Percentiles rank a stretch among this genome's conserved stretches.
Conservation (phyloP, 495 filamentous ascomycete genomes). For the Thermochaetoides thermophila region DNA sequence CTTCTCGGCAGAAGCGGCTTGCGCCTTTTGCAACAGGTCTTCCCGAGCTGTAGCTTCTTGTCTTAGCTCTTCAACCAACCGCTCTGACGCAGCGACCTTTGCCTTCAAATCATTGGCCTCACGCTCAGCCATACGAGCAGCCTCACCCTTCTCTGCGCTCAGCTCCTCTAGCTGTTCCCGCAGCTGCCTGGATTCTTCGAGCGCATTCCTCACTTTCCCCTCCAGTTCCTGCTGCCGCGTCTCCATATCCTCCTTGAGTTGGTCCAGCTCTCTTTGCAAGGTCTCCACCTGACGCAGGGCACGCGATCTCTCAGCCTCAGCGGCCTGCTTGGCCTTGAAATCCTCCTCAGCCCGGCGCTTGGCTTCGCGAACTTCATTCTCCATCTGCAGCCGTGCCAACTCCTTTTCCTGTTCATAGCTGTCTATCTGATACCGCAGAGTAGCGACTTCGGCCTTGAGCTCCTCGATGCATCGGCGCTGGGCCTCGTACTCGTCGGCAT, state of each 20-base stretch:
- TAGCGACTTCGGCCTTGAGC: constrained; percentile 40
- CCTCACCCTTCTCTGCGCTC: constrained; percentile 51
- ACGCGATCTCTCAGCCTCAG: constrained; percentile 52
- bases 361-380: constrained; percentile 66
- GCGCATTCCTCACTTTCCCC: constrained; percentile 48
- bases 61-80: constrained; percentile 54
- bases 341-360: constrained; percentile 67
- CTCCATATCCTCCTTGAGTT: constrained; percentile 39
- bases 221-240: constrained; percentile 48
- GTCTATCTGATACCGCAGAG: constrained; percentile 37
- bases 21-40: constrained; percentile 43
- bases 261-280: constrained; percentile 55
- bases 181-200: constrained; percentile 55
- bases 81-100: constrained; percentile 50
- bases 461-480: constrained; percentile 35
- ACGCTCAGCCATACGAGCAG: constrained; percentile 55
- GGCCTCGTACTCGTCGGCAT: constrained; percentile 36
- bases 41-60: constrained; percentile 53
- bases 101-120: constrained; percentile 56
- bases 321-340: constrained; percentile 64
- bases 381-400: constrained; percentile 54
- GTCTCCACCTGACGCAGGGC: constrained; percentile 56
- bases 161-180: constrained; percentile 70
- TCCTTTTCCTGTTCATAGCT: constrained; percentile 80
- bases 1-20: constrained; percentile 50